Evolutionary conservation across 345 rosid species (phyloP), one percentile per base, ranked within the genome.

Genomic region (Eucalyptus pumila): DNA sequence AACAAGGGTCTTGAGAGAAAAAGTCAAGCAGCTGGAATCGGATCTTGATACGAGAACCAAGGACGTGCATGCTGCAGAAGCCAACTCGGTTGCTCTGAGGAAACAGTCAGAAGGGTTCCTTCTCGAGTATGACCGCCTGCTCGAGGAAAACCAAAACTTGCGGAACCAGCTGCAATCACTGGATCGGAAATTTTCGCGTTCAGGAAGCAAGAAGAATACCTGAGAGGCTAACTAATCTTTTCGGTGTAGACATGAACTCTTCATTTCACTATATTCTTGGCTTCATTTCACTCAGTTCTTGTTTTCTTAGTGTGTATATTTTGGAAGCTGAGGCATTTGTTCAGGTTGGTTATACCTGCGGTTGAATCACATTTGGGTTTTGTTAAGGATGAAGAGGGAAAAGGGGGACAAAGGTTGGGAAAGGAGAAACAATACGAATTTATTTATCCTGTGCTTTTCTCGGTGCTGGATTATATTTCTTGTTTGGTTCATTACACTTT

Each of bases 101-200:
- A 98, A 96, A 92, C 99, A 98, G 89, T 95, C 99, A 9, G 98
- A 97, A 92, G 99, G 99, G 23, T 96, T 98, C 93, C 96, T 96
- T 90, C 94, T 95, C 3, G 99, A 98, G 94, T 96, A 95, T 85
- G 98, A 95, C 89, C 96, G 99, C 54, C 91, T 98, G 89, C 96
- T 94, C 9, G 98, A 93, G 89, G 99, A 97, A 90, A 98, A 98
- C 91, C 96, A 95, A 92, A 94, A 90, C 49, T 92, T 97, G 50
- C 90, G 96, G 88, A 93, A 76, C 87, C 98, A 94, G 89, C 90
- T 98, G 91, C 96, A 96, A 67, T 92, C 94, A 65, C 88, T 94
- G 93, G 99, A 98, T 91, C 87, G 89, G 47, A 93, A 81, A 48
- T 27, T 93, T 19, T 96, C 98, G 1, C 94, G 86, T 37, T 96